phyloP scores from a whole-genome alignment of 2,329 filamentous ascomycete genomes.

The Ophiocordyceps robertsii region DNA sequence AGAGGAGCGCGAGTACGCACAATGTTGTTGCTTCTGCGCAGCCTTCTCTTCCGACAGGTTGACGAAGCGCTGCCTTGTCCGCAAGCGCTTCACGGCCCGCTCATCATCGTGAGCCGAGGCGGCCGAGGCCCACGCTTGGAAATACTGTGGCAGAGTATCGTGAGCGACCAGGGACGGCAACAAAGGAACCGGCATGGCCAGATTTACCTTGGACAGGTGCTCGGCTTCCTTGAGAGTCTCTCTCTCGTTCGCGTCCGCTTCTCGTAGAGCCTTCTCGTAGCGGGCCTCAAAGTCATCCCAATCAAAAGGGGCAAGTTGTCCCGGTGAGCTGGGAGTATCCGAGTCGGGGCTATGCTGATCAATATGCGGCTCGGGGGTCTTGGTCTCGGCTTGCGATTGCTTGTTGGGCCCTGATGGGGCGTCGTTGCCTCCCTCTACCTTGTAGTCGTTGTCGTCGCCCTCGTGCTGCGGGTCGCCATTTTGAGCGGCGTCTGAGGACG shows the following conservation, averaged over 20 bases:
- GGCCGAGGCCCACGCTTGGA: conserved; percentile 64
- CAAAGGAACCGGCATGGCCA: background rate
- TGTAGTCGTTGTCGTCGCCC: conserved; percentile 3
- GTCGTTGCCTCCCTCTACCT: conserved; percentile 5
- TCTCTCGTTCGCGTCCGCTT: conserved; percentile 50
- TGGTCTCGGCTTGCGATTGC: conserved; percentile 9
- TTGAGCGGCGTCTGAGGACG: conserved; percentile 5
- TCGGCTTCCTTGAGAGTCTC: conserved; percentile 55
- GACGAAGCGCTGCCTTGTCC: conserved; percentile 67
- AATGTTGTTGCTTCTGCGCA: conserved; percentile 64
- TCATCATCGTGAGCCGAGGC: conserved; percentile 61
- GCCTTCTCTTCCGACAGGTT: conserved; percentile 59
- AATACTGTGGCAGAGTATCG: conserved; percentile 42
- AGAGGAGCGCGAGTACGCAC: conserved; percentile 33
- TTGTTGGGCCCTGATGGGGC: conserved; percentile 10
- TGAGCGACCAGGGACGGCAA: no score
- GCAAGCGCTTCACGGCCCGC: conserved; percentile 64
- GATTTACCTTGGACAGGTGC: conserved; percentile 46
- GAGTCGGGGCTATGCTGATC: conserved; percentile 17
- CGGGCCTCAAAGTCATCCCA: conserved; percentile 65
- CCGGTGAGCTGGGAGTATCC: conserved; percentile 34
- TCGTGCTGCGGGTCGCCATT: conserved; percentile 4
- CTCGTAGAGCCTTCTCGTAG: conserved; percentile 52
- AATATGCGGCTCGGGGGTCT: conserved; percentile 25
- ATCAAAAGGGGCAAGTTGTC: conserved; percentile 46